These are phyloP conservation scores for Solanum bulbocastanum DNA, from an alignment of 257 asterid genomes.

Conservation along the genomic window DNA sequence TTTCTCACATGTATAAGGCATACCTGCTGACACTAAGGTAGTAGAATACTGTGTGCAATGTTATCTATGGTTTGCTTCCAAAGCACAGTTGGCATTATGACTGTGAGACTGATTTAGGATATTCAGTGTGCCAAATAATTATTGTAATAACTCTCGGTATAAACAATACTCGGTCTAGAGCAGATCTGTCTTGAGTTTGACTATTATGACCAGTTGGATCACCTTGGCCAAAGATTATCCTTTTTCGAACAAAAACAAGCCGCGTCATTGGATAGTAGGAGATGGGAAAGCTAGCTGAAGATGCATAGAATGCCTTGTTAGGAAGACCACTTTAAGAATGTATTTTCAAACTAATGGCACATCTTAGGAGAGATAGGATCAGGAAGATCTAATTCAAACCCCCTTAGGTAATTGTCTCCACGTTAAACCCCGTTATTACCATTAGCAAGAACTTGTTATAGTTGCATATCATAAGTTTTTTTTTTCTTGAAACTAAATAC, in stretches of 20 bases:
- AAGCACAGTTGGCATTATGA: background rate
- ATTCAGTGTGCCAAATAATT: background rate
- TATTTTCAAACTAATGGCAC: background rate
- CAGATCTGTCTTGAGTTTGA: background rate
- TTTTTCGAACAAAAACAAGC: background rate
- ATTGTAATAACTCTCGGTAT: background rate
- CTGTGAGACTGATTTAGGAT: background rate
- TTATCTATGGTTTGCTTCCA: background rate
- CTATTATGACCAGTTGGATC: background rate
- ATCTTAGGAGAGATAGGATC: background rate
- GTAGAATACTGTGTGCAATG: background rate
- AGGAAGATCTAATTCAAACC: background rate
- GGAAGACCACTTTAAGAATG: background rate
- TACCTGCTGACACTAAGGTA: background rate
- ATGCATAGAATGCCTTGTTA: background rate
- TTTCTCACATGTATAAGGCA: background rate
- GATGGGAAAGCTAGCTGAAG: background rate
- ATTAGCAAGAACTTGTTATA: background rate
- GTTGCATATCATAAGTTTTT: background rate
- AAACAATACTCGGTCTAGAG: background rate
- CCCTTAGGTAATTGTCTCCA: background rate
- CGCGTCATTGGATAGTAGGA: background rate
- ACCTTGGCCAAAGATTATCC: background rate
- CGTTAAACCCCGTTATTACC: background rate
- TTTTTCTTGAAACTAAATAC: background rate